Conservation (phyloP, 2,329 filamentous ascomycete species). For the Beauveria bassiana region DNA sequence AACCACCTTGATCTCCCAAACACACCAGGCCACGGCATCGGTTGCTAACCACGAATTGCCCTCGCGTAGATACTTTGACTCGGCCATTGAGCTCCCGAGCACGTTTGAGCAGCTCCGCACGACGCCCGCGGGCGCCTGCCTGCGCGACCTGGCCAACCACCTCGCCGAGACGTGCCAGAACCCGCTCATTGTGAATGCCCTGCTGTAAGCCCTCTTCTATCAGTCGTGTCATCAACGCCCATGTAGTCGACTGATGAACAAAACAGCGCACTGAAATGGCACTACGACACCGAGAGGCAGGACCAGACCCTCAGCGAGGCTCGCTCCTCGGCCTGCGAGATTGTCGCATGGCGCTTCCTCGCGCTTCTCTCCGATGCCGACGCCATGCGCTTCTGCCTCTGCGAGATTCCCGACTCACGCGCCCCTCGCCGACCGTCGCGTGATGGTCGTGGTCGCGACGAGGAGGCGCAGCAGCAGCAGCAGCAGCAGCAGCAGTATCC, state of each 20-base stretch:
- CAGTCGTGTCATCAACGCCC: not conserved
- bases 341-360: conserved; percentile 73
- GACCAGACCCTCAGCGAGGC: conserved; percentile 59
- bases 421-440: conserved; percentile 11
- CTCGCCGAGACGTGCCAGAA: conserved; percentile 57
- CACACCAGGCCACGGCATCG: too few species aligned
- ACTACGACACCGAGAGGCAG: conserved; percentile 58
- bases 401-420: conserved; percentile 51
- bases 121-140: conserved; percentile 52
- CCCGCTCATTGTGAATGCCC: conserved; percentile 61
- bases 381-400: conserved; percentile 65
- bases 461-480: conserved; percentile 41
- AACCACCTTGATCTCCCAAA: too few species aligned
- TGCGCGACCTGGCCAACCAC: conserved; percentile 54
- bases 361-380: conserved; percentile 64
- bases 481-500: conserved; percentile 37
- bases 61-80: conserved; percentile 48
- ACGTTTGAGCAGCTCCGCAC: conserved; percentile 69
- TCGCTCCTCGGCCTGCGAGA: conserved; percentile 68
- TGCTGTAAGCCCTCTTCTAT: conserved; percentile 50
- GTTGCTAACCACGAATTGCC: not conserved
- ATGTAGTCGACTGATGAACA: not conserved
- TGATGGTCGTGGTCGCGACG: conserved; percentile 17
- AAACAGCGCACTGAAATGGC: conserved; percentile 62
- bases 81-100: conserved; percentile 55